These are phyloP conservation scores for Zoysia japonica DNA, from an alignment of 176 grass and related monocot genomes.

Conservation along the genomic window DNA sequence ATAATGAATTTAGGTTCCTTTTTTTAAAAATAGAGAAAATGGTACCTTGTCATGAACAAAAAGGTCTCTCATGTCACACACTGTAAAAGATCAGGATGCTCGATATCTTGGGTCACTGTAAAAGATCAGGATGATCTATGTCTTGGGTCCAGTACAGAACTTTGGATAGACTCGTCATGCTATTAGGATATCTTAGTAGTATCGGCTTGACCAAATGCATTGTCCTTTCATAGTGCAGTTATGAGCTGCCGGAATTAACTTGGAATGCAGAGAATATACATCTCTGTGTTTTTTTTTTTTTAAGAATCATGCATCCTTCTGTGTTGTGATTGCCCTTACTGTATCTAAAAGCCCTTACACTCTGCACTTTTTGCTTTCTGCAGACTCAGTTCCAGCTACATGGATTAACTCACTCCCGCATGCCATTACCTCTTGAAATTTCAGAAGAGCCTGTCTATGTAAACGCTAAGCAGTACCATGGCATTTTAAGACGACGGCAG, in stretches of 20 bases:
- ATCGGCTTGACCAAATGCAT: too few species aligned
- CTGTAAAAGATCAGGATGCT: too few species aligned
- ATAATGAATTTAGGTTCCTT: background rate
- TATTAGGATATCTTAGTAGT: too few species aligned
- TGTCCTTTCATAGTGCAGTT: too few species aligned
- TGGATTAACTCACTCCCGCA: conserved; percentile 59
- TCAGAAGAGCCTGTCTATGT: conserved; percentile 96
- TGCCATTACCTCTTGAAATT: conserved; percentile 89
- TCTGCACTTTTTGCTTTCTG: conserved; percentile 14
- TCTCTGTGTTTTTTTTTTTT: background rate
- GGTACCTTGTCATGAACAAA: background rate
- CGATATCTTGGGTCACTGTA: too few species aligned
- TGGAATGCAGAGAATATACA: background rate
- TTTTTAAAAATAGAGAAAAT: background rate
- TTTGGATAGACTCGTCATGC: too few species aligned
- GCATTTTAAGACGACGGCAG: conserved; percentile 81
- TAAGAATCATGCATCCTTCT: background rate
- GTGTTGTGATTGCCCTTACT: background rate
- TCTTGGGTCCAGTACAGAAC: too few species aligned
- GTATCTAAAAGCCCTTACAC: background rate
- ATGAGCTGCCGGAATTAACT: background rate
- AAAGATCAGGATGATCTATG: too few species aligned
- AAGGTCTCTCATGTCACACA: background rate
- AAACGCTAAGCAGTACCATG: conserved; percentile 97
- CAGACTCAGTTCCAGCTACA: conserved; percentile 72